phyloP scores from a whole-genome alignment of 129 eudicot species.

The Flaveria sonorensis region DNA sequence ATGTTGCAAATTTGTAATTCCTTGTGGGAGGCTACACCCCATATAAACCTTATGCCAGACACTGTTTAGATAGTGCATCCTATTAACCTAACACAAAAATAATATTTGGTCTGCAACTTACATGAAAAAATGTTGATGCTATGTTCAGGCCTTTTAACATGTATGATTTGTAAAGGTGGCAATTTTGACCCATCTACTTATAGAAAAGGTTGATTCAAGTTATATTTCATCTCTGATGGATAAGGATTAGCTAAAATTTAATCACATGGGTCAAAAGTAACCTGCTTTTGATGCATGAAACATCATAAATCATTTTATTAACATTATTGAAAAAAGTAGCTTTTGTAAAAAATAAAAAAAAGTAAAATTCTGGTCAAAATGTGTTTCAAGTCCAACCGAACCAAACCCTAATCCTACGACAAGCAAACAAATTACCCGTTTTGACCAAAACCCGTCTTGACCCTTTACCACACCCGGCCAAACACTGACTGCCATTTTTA shows the following conservation, averaged over 20 bases:
- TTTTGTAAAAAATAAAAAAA: neutral
- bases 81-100: too few species aligned
- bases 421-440: neutral
- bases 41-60: neutral
- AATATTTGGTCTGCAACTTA: neutral
- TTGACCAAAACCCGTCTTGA: neutral
- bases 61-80: neutral
- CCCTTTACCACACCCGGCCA: neutral
- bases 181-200: neutral
- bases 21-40: neutral
- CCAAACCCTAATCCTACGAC: neutral
- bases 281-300: neutral
- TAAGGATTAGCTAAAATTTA: neutral
- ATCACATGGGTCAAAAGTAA: neutral
- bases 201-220: neutral
- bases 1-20: neutral
- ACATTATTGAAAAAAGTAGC: neutral
- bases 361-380: neutral
- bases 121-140: neutral
- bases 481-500: neutral
- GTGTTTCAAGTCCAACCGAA: neutral
- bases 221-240: neutral
- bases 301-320: neutral
- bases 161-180: neutral
- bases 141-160: neutral